Evolutionary conservation across 331 rosid genomes (phyloP), one percentile per base, ranked within the genome.

Genomic region (Prunus yedoensis): DNA sequence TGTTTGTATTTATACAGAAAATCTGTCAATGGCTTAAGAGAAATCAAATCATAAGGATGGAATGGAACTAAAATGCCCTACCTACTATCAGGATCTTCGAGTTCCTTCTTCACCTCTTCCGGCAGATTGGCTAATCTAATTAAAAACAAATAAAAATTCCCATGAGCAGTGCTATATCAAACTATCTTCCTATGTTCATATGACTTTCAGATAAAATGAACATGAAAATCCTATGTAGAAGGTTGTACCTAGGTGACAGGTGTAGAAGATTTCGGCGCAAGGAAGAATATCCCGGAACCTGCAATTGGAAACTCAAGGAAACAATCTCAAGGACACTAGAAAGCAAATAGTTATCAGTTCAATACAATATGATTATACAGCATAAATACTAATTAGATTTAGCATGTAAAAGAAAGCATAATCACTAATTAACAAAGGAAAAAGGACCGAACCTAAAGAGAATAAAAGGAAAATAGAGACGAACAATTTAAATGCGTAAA

Each of bases 11-110:
- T 16, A 62, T 12, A 30, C 13, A 8, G 8, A 62, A 11, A 59
- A 10, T 5, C 38, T 61, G 21, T 16, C 66, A 64, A 64, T 5
- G n/a, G 28, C 13, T 6, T 45, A 71, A 38, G 17, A 54, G 53
- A 46, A 21, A 32, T 52, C 15, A 32, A 38, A 23, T 9, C 15
- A 71, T 3, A 20, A 12, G 20, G 11, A 13, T 12, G 64, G 63
- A 16, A 47, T 12, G 64, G 63, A 16, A 47, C 38, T 10, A 70
- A 78, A 28, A 27, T 60, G 66, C 63, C 72, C 80, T 90, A 94
- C 97, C 96, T 90, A 70, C 93, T 90, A 50, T 73, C 71, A 81
- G 96, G 96, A 79, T 94, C 97, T 84, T 92, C 97, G 54, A 94
- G 92, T 52, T 81, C 84, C 84, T 87, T 87, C 85, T 85, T 94